Evolutionary conservation across 2,329 filamentous ascomycete genomes (phyloP).

Genomic region (Aspergillus hiratsukae): DNA sequence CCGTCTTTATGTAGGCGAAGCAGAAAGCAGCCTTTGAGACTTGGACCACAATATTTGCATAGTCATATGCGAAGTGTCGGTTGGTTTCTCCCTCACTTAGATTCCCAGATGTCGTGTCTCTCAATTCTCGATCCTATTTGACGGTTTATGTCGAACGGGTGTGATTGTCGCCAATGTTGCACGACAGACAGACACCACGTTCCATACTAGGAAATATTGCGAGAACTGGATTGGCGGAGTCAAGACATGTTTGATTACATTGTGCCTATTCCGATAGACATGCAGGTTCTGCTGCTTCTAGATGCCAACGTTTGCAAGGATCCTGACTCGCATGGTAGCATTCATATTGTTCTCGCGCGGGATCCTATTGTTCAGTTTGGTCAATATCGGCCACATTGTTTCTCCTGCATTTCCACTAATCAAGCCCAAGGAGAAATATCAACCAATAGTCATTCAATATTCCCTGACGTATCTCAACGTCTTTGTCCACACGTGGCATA

Average conservation of each 20-base stretch:
- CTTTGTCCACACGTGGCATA: too few relatives aligned
- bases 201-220: too few relatives aligned
- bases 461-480: too few relatives aligned
- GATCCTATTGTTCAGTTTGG: not conserved
- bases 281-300: not conserved
- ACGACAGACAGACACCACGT: not conserved
- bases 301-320: not conserved
- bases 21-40: not conserved
- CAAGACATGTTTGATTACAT: not conserved
- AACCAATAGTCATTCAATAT: not conserved
- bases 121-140: not conserved
- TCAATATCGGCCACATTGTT: not conserved
- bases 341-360: not conserved
- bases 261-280: not conserved
- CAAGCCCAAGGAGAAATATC: not conserved
- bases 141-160: not conserved
- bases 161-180: not conserved
- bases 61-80: too few relatives aligned
- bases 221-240: not conserved
- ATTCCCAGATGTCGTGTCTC: too few relatives aligned
- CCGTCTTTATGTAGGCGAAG: not conserved
- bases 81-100: too few relatives aligned
- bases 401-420: not conserved
- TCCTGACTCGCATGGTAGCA: not conserved
- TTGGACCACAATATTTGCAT: not conserved